Base-by-base conservation (phyloP, 2,329 filamentous ascomycete genomes). In the Pseudofabraea citricarpa region DNA sequence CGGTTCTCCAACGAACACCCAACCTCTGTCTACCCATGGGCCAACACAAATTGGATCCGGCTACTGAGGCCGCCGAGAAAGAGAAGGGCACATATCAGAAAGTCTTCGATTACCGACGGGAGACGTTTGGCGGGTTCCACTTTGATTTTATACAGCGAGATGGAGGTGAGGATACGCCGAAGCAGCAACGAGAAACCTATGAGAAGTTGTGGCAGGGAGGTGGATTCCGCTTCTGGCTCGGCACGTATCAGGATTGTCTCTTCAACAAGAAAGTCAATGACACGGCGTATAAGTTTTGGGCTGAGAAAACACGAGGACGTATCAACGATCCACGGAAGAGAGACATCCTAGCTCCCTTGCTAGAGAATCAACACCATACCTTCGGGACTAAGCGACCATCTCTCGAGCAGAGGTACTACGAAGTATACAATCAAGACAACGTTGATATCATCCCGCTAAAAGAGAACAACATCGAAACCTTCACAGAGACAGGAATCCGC, bases 11-110 rank as follows among this genome's bases (percentile, higher is more conserved):
- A 47, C 67, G 79, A 15, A 81, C 74, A 2, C 75, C 79, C 0
- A 81, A 79, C 44, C 68, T 75, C 10, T 74, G 72, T 10, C 55
- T 83, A 0, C 80, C 80, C 0, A 81, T 83, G 74, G 61, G 68
- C 2, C 74, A 79, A 49, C 58, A 65, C 2, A 42, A 58, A 2
- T 52, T 79, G 2, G 65, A 66, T 0, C 43, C 32, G 2, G 24
- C 39, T 4, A 63, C 58, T 23, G 63, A 74, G 32, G 69, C 76
- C 42, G 68, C 76, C 48, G 61, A 70, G 16, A 62, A 61, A 20
- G 53, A 51, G 6, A 67, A 67, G 33, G 51, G 52, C 0, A 53
- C 49, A 1, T 71, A 71, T 23, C 55, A 55, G 1, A 51, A 61
- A 6, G 56, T 76, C 6, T 77, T 74, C 54, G 61, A 64, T 19